Base-by-base conservation (phyloP, 169 alveolate species). In the Plasmodium falciparum region DNA sequence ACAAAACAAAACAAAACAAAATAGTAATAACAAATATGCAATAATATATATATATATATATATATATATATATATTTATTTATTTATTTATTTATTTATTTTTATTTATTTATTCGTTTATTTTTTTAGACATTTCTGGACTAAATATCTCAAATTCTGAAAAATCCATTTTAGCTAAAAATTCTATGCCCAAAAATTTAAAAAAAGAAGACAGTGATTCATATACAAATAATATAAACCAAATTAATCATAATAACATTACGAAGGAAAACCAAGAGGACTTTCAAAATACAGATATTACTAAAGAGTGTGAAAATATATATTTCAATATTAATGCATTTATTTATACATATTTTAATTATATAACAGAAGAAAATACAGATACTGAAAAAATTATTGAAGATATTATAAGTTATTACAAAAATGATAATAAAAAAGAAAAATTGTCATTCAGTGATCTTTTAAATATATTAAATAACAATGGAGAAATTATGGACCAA, bases 401-500 rank as follows among this genome's bases (percentile, higher is more conserved):
- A 49, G 83, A 83, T 49, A 70, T 83, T 43, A 63, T 17, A 54
- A 83, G 43, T 58, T 83, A 83, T 58, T 83, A 56, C 66, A 69
- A 83, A 70, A 62, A 67, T n/a, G 71, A 62, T 0, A 70, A 58
- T n/a, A 67, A 69, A 12, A 67, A 70, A 43, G 71, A 29, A 54
- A 54, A 45, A 9, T 56, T 83, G 20, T 69, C 74, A 13, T 83
- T 29, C 9, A 69, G 47, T 17, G 91, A 83, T 47, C 59, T 83
- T 83, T 20, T 83, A 8, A 12, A 83, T 39, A 83, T 83, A 50
- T 62, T 83, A 59, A 72, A 70, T 39, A 83, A 70, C 20, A 50
- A 70, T 62, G 91, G 91, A 83, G 91, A 83, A 70, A 47, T 20
- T 12, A 83, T 83, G 91, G 91, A 83, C 29, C 86, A n/a, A 58